Base-by-base conservation (phyloP, 2,329 filamentous ascomycete genomes). In the Colletotrichum costaricense region DNA sequence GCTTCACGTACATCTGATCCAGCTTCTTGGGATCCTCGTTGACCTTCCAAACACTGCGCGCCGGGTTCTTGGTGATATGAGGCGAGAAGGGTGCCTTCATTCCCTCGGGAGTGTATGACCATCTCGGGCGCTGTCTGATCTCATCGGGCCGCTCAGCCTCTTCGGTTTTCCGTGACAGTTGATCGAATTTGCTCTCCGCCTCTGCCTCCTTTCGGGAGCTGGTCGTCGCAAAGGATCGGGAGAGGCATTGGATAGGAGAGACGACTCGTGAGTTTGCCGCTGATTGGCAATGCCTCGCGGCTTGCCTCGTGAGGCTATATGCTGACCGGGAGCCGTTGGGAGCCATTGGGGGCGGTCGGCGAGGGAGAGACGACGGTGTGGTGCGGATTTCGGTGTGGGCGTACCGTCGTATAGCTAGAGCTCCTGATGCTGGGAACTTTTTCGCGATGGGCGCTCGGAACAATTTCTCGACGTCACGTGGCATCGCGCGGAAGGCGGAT, bases 11-110 rank as follows among this genome's bases (percentile, higher is more conserved):
- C 82, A 95, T 93, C 62, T 89, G 86, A 81, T 98, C 93, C 68
- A 99, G 87, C 79, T 88, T 87, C 76, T 86, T 87, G 11, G 94
- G 94, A 79, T 95, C 91, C 24, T 90, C 88, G 83, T 98, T 98
- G 82, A 95, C 92, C 77, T 80, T 80, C 89, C 90, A 96, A 79
- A 81, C 79, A 75, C 87, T 88, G 77, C 84, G 87, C 74, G 78
- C 81, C 66, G 85, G 89, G 78, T 87, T 85, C 83, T 84, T 91
- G 80, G 85, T 87, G 76, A 84, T 88, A 84, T 85, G 91, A 81
- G 87, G 89, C 76, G 84, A 92, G 85, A 94, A 89, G 1, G 91
- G 90, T 4, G 92, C 92, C 83, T 92, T 94, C 87, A 94, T 93
- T 70, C 84, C 86, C 75, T 88, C 84, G 11, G 93, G 93, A 8